Evolutionary conservation across 805 yeast species (phyloP), one percentile per base, ranked within the genome.

Genomic region (Metschnikowia peoriensis): DNA sequence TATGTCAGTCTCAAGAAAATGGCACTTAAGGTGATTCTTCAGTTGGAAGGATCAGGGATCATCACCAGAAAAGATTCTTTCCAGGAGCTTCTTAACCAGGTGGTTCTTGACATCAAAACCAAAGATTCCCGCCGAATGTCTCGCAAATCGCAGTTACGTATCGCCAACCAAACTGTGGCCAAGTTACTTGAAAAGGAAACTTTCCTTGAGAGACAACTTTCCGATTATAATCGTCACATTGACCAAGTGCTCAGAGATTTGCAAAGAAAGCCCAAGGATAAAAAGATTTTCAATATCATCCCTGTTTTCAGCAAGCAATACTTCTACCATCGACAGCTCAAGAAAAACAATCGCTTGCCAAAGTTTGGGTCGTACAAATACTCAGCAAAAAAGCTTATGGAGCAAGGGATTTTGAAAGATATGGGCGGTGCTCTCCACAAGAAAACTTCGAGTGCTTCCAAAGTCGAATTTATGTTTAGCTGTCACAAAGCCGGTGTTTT

Each of bases 291-390:
- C 70, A 76, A 69, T 80, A 64, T 76, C 35, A 73, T 76, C 34
- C 80, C 79, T 6, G 70, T 78, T 29, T 88, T 86, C 74, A 84
- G 87, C 48, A 88, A 82, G 63, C 93, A 88, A 60, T 86, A 84
- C 66, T 86, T 86, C 70, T 86, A 87, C 63, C 87, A 84, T 65
- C 72, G 91, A 34, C 88, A 85, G 57, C 70, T 88, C 59, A 83
- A 83, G 62, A 83, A 79, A 69, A 68, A 77, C 16, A 89, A 90
- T 37, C 75, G 86, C 45, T 68, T 86, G 39, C 89, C 93, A 1
- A 81, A 80, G 63, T 88, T 85, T 67, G 96, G 96, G 3, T 82
- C 89, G 1, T 87, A 81, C 72, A 84, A 84, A 65, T 88, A 89
- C 71, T 80, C 89, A 0, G 85, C 89, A 4, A 85, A 86, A 58